Base-by-base conservation (phyloP, 805 yeast species). In the Monosporozyma unispora region DNA sequence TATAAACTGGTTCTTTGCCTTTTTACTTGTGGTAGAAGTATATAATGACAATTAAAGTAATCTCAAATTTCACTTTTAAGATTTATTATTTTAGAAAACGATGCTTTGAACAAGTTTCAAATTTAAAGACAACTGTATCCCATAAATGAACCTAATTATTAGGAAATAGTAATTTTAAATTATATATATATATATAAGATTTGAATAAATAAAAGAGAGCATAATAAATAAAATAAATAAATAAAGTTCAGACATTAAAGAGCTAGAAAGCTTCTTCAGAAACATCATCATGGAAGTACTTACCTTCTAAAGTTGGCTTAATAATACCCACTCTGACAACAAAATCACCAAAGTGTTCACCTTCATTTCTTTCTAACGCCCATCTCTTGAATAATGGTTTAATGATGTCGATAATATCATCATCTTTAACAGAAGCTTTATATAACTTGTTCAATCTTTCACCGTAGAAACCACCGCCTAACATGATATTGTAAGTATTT, bases 401-500 rank as follows among this genome's bases (percentile, higher is more conserved):
- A 68, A 91, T 75, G 46, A 79, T 82, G 29, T 68, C 78, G 56
- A 91, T 69, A 49, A 90, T 85, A 67, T 91, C 96, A 46, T 86
- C 90, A 71, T 91, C 98, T 67, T 84, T 87, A 57, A 91, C 81
- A 27, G 95, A 87, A 55, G 88, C 84, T 61, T 87, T 77, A 75
- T 80, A 91, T 49, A 91, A 77, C 73, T 91, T 91, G 74, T 91
- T 91, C 58, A 91, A 71, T 66, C 98, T 80, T 69, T 89, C 85
- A 53, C 98, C 98, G 62, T 84, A 84, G 69, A 84, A 90, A 38
- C 96, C 96, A 64, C 98, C 98, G 59, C 98, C 98, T 57, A 91
- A 76, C 87, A 90, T 76, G 70, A 91, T 76, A 70, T 91, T 91
- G 71, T 91, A 91, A 16, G 95, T 89, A 47, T 95, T 96, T 55